Conservation (phyloP, 768 basidiomycete species). For the Tylopilus vinaceipallidus region DNA sequence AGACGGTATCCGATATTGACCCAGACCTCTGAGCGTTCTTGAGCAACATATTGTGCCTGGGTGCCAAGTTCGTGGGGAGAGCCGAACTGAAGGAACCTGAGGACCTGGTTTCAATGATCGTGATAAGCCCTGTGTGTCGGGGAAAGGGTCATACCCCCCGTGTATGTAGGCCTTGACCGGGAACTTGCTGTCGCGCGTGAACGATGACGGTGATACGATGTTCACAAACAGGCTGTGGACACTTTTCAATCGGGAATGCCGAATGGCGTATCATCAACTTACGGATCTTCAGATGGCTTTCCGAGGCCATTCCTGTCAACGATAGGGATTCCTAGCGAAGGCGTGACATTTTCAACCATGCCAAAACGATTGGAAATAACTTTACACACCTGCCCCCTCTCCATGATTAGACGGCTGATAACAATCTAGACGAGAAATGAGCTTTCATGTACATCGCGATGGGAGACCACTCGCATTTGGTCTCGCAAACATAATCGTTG, state of each 20-base stretch:
- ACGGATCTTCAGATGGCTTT: too few relatives aligned
- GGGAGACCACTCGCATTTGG: constrained; percentile 43
- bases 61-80: constrained; percentile 61
- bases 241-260: too few relatives aligned
- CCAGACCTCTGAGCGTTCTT: constrained; percentile 64
- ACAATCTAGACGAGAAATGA: constrained; percentile 18
- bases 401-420: constrained; percentile 63
- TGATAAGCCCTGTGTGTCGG: neutral
- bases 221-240: too few relatives aligned
- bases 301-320: constrained; percentile 66
- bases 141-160: neutral
- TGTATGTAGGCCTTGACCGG: too few relatives aligned
- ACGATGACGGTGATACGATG: too few relatives aligned
- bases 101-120: constrained; percentile 38
- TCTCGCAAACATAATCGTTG: constrained; percentile 59
- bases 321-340: constrained; percentile 41
- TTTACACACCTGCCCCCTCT: constrained; percentile 48
- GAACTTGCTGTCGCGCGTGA: too few relatives aligned
- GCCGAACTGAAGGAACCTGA: constrained; percentile 80
- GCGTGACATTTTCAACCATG: neutral
- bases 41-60: constrained; percentile 65
- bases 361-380: neutral
- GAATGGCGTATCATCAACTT: too few relatives aligned
- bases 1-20: constrained; percentile 75
- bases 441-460: too few relatives aligned